These are phyloP conservation scores for Dendrocalamus latiflorus DNA, from an alignment of 202 grass and related monocot species.

Conservation along the genomic window DNA sequence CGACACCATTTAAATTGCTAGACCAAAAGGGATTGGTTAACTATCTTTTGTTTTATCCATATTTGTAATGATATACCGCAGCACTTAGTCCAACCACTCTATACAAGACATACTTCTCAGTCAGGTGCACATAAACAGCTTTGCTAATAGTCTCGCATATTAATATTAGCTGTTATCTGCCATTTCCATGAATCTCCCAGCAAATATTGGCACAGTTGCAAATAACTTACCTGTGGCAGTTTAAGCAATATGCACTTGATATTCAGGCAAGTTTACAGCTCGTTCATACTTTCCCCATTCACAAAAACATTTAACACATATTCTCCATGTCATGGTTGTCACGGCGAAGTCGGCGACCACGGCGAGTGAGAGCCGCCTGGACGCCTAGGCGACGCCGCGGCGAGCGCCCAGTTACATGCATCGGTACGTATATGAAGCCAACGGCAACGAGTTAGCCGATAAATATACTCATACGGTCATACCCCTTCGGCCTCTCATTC, in stretches of 20 bases:
- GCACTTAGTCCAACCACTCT: not conserved
- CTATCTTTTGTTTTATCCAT: not conserved
- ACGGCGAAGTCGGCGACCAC: too few relatives aligned
- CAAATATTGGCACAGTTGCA: not conserved
- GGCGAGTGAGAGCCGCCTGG: too few relatives aligned
- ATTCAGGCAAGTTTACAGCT: not conserved
- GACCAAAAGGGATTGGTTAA: not conserved
- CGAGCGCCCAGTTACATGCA: too few relatives aligned
- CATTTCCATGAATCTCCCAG: not conserved
- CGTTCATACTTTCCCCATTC: not conserved
- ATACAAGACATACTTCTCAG: not conserved
- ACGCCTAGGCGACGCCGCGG: too few relatives aligned
- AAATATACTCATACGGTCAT: too few relatives aligned
- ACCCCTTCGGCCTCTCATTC: too few relatives aligned
- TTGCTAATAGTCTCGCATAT: not conserved
- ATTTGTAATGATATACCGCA: not conserved
- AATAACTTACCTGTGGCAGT: not conserved
- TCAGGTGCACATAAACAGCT: not conserved
- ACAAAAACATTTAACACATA: not conserved
- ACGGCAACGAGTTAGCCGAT: too few relatives aligned
- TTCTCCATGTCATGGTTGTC: not conserved
- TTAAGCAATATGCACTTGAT: not conserved
- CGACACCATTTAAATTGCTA: not conserved
- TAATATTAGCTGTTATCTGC: not conserved
- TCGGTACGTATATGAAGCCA: too few relatives aligned